Evolutionary conservation across 352 stramenopile species (phyloP), one percentile per base, ranked within the genome.

Genomic region (Pelagophyceae sp.): DNA sequence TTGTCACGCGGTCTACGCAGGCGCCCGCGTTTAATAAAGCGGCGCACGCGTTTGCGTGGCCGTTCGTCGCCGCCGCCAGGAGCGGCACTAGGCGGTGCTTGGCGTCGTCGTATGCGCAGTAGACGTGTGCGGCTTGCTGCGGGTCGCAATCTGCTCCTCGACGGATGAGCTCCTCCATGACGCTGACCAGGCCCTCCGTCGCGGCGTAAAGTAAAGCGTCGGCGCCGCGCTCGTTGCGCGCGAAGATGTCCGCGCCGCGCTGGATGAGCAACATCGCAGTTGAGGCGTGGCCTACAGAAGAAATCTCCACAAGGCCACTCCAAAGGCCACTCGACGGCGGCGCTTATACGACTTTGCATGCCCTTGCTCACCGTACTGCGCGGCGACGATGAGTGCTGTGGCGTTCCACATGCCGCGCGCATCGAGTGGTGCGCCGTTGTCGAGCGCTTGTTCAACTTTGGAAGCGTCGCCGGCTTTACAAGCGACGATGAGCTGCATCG

Each of bases 371-470:
- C n/a, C n/a, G 38, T 80, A 78, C 32, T 76, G 54, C 37, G 70
- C 78, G 15, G 77, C 77, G 38, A 54, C 78, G 33, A 80, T 79
- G 0, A 80, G 63, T 1, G 77, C 72, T 3, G 77, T 75, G 27
- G 78, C 72, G 25, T 45, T 65, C 77, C 77, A 80, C 77, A 80
- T 80, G 23, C 71, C 77, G 6, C 51, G 58, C 32, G 32, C 54
- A 19, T 80, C 45, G 0, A 79, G 2, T 15, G 11, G 15, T 27
- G 54, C 54, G 54, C 54, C 54, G 54, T 27, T 27, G 54, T 63
- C 54, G 15, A 63, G 27, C 54, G 54, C 54, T 2, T 15, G 15
- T 2, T 27, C 15, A 2, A n/a, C 54, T 27, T 15, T n/a, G 2
- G 15, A 15, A 2, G 27, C 54, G 54, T 63, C 54, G 15, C 54